Base-by-base conservation (phyloP, 495 filamentous ascomycete genomes). In the Penicillium pulvis region DNA sequence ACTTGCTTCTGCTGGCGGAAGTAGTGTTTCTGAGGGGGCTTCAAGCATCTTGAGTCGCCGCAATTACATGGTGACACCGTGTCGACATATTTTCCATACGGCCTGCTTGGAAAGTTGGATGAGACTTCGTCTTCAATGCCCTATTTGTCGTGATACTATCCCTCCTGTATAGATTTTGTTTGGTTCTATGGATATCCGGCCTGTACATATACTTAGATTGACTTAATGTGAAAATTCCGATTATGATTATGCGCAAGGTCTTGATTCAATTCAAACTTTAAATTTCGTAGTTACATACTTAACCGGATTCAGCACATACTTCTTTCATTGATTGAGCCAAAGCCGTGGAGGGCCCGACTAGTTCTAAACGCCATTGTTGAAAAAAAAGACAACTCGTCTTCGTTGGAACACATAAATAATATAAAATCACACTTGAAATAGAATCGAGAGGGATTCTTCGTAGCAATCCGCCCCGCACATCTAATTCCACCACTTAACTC, bases 51-150 rank as follows among this genome's bases (percentile, higher is more conserved):
- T 97, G 56, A 89, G 88, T 24, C 79, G 93, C 55, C 82, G 92
- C 48, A 75, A 80, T 53, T 97, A 97, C 71, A 98, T 98, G 94
- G 91, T 98, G 24, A 98, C 94, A 53, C 93, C 94, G 35, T 98
- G 94, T 70, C 81, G 91, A 53, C 94, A 98, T 77, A 93, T 97
- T 24, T 98, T 98, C 69, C 94, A 98, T 69, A 95, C 89, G 47
- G 79, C 84, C 51, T 98, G 94, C 69, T 78, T 98, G 66, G 93
- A 98, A 72, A 93, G 91, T 36, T 98, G 94, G 94, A 95, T 97
- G 89, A 82, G 87, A 65, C 91, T 93, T 68, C 77, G 94, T 55
- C 71, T 98, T 67, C 90, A 94, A 74, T 98, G 94, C 79, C 94
- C 94, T 6, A 97, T 97, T 63, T 98, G 94, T 76, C 83, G 94